Evolutionary conservation across 1,139 yeast genomes (phyloP).

Genomic region (Nakaseomyces sp.): DNA sequence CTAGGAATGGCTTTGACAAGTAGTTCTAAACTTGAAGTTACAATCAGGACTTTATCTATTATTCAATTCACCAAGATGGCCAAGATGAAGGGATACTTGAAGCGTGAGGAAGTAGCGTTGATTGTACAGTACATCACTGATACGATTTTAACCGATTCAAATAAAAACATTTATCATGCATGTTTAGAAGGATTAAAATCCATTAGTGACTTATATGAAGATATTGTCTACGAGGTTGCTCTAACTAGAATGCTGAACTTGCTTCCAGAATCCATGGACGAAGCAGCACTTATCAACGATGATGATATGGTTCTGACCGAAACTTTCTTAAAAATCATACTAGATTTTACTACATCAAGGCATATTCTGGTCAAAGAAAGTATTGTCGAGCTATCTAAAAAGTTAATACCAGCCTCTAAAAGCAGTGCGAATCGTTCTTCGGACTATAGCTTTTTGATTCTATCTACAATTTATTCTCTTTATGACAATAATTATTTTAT

Average conservation of each 20-base stretch:
- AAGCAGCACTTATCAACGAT: constrained; percentile 16
- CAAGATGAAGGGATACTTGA: constrained; percentile 40
- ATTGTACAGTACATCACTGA: constrained; percentile 62
- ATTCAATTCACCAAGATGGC: constrained; percentile 53
- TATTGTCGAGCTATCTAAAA: constrained; percentile 19
- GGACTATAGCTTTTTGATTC: constrained; percentile 26
- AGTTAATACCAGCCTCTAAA: constrained; percentile 14
- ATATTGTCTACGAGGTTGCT: constrained; percentile 47
- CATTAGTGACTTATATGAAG: constrained; percentile 36
- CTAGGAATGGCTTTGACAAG: constrained; percentile 60
- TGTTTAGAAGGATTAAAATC: constrained; percentile 47
- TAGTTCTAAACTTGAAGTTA: constrained; percentile 56
- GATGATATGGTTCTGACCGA: constrained; percentile 28
- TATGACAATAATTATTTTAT: constrained; percentile 21
- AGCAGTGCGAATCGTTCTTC: constrained; percentile 10
- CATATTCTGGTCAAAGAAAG: constrained; percentile 27
- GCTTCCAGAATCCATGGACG: constrained; percentile 38
- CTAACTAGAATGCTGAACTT: constrained; percentile 51
- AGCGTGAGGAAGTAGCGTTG: constrained; percentile 47
- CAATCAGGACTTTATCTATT: constrained; percentile 58
- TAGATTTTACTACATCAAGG: constrained; percentile 31
- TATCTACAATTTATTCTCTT: constrained; percentile 26
- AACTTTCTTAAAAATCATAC: constrained; percentile 38
- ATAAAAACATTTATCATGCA: constrained; percentile 36
- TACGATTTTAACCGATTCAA: constrained; percentile 42